Evolutionary conservation across 2,329 filamentous ascomycete genomes (phyloP), one percentile per base, ranked within the genome.

Genomic region (Ceratocystis ficicola): DNA sequence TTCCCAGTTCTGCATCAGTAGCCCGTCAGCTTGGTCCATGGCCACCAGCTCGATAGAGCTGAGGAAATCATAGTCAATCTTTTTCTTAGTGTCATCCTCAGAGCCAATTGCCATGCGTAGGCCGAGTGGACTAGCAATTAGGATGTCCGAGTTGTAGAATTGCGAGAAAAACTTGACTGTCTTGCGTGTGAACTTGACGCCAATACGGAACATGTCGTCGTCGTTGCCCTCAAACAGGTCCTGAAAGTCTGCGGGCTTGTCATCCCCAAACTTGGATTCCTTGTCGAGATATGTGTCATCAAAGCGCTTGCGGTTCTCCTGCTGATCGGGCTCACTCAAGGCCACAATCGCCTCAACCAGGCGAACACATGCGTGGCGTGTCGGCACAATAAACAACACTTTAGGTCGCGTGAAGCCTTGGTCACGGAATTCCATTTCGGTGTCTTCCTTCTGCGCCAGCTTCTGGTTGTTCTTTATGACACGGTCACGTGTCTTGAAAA

Each of bases 1-100:
- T 72, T 96, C 91, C 92, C 93, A 97, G 74, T 96, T 97, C 75
- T 99, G 94, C 91, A 96, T 96, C 7, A 95, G 83, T 52, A 96
- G 83, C 0, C 91, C 91, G 75, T 97, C 92, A 12, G 90, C 88
- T 75, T 97, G 92, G 74, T 99, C 94, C 68, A 96, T 81, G 60
- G 97, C 81, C 41, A 94, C 86, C 63, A 99, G 76, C 76, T 99
- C 94, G 71, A 99, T 89, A 1, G 93, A 97, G 66, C 89, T 93
- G 15, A 99, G 80, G 73, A 96, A 99, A 75, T 99, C 94, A 71
- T 84, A 86, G 73, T 97, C 93, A 44, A 83, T 81, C 72, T 79
- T 78, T 72, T 79, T 79, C 70, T 80, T 78, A 70, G 80, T 78
- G 17, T 78, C 80, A 69, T 82, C 84, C 72, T 89, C 88, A 61